These are phyloP conservation scores for Trichocladium uniseriatum DNA, from an alignment of 495 filamentous ascomycete species.

Conservation along the genomic window DNA sequence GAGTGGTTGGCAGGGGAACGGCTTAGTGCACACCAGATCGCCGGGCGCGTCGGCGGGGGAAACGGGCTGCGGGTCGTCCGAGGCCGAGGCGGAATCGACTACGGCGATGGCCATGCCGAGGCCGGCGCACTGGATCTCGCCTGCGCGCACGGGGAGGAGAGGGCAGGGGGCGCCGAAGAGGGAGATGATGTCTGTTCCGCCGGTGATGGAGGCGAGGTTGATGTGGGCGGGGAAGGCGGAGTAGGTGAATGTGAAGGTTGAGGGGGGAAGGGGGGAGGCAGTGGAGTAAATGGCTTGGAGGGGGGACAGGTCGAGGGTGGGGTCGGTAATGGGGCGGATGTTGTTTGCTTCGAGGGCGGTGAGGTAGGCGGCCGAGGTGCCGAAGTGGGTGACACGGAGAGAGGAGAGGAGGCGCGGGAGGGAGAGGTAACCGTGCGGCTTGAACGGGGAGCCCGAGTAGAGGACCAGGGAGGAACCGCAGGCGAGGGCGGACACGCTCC, in stretches of 20 bases:
- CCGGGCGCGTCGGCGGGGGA: constrained; percentile 56
- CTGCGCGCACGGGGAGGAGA: constrained; percentile 72
- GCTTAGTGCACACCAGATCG: constrained; percentile 79
- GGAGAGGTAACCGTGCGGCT: constrained; percentile 37
- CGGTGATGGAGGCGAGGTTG: constrained; percentile 77
- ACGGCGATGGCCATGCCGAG: constrained; percentile 85
- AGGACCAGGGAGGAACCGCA: constrained; percentile 72
- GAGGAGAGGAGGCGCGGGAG: constrained; percentile 34
- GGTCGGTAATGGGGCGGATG: constrained; percentile 50
- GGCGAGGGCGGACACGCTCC: constrained; percentile 75
- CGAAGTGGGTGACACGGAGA: constrained; percentile 72
- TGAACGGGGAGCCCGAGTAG: constrained; percentile 85
- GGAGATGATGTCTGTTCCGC: constrained; percentile 89
- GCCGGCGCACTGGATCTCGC: constrained; percentile 84
- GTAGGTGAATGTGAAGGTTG: constrained; percentile 87
- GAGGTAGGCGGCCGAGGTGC: constrained; percentile 87
- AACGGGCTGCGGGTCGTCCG: constrained; percentile 29
- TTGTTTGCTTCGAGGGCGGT: constrained; percentile 78
- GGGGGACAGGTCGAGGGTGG: constrained; percentile 42
- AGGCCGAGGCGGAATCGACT: constrained; percentile 52
- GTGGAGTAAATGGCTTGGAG: constrained; percentile 86
- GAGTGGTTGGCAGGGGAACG: constrained; percentile 86
- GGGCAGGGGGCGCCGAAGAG: constrained; percentile 83
- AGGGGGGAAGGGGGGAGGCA: constrained; percentile 81
- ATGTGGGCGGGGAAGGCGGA: constrained; percentile 61